Percentiles rank a stretch among this genome's conserved stretches.
Conservation (phyloP, 345 rosid genomes). For the Heritiera littoralis region DNA sequence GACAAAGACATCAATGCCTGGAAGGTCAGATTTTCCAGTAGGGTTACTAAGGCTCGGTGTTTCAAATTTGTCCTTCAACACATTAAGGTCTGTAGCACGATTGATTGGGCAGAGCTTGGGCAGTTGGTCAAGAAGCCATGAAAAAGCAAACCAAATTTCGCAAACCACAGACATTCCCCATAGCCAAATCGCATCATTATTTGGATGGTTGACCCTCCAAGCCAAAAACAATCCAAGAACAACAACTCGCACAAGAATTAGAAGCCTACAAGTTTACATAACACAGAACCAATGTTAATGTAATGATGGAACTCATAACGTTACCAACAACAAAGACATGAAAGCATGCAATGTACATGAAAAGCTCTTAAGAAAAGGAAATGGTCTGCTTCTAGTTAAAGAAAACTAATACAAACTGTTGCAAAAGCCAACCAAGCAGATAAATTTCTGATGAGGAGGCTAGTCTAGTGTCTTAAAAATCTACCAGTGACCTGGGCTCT, state of each 20-base stretch:
- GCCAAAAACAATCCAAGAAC: constrained; percentile 73
- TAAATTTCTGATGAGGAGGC: not conserved
- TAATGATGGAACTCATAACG: not conserved
- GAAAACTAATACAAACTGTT: not conserved
- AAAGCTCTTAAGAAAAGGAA: not conserved
- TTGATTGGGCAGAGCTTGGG: constrained; percentile 88
- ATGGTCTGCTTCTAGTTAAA: constrained; percentile 4
- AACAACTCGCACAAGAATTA: constrained; percentile 66
- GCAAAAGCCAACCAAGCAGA: not conserved
- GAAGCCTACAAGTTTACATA: constrained; percentile 59
- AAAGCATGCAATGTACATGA: not conserved
- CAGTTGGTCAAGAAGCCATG: constrained; percentile 97
- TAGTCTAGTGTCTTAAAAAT: not conserved
- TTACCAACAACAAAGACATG: not conserved
- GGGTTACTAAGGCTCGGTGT: constrained; percentile 70
- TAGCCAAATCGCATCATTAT: constrained; percentile 78
- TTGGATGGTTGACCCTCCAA: constrained; percentile 72
- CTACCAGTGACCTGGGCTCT: not conserved
- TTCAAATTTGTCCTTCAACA: constrained; percentile 93
- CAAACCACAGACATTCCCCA: constrained; percentile 98
- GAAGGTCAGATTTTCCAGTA: constrained; percentile 94
- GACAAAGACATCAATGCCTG: constrained; percentile 87
- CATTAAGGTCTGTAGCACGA: constrained; percentile 89
- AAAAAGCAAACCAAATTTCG: constrained; percentile 92
- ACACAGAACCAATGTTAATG: constrained; percentile 20